Evolutionary conservation across 352 stramenopile genomes (phyloP).

Genomic region (Plasmopara viticola): DNA sequence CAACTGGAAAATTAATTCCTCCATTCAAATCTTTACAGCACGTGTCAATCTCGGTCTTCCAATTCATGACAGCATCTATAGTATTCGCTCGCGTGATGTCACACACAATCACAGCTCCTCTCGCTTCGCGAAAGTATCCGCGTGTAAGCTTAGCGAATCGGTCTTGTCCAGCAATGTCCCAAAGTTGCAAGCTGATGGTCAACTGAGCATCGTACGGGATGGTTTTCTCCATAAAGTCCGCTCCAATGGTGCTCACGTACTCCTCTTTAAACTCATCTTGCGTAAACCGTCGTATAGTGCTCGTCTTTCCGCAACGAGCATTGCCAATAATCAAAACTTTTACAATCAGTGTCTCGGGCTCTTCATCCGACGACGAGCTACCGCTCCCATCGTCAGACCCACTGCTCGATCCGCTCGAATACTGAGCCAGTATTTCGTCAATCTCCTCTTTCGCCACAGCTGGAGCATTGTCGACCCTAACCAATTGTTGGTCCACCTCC

Average conservation of each 20-base stretch:
- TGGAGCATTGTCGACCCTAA: conserved; percentile 36
- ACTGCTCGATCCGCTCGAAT: conserved; percentile 24
- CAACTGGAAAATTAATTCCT: conserved; percentile 50
- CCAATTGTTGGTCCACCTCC: conserved; percentile 42
- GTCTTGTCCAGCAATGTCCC: conserved; percentile 86
- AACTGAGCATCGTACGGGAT: conserved; percentile 54
- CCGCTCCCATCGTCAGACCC: not conserved
- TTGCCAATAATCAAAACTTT: conserved; percentile 87
- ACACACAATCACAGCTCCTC: conserved; percentile 80
- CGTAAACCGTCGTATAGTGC: conserved; percentile 74
- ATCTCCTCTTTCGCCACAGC: conserved; percentile 53
- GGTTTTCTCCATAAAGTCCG: conserved; percentile 81
- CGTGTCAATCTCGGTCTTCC: conserved; percentile 76
- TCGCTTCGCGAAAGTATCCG: conserved; percentile 78
- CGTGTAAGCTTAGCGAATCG: conserved; percentile 85
- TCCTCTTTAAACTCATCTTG: conserved; percentile 64
- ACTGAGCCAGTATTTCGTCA: conserved; percentile 51
- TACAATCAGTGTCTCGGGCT: conserved; percentile 54
- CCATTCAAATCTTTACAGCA: conserved; percentile 48
- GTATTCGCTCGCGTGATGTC: conserved; percentile 84
- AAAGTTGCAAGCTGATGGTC: conserved; percentile 73
- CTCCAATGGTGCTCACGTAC: conserved; percentile 83
- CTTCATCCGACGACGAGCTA: conserved; percentile 1
- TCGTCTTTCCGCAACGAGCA: conserved; percentile 85
- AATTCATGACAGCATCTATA: conserved; percentile 75